A percentile compares a stretch with the other conserved stretches of the same genome.
Evolutionary conservation across 306 rosid species (phyloP).

Genomic region (Prunus armeniaca): DNA sequence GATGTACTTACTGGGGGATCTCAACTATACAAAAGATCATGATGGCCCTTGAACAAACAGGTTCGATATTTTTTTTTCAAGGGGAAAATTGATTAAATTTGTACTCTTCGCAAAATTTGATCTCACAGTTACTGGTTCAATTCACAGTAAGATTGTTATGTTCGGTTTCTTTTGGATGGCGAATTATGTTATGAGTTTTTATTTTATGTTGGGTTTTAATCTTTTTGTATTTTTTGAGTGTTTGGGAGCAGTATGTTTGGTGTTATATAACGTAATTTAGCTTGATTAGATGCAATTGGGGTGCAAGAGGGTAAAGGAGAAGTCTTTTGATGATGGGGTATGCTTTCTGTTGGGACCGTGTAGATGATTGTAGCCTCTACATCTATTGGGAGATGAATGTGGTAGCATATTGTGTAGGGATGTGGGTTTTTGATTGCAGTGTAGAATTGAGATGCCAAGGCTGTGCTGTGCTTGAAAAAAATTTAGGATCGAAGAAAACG

Average conservation of each 20-base stretch:
- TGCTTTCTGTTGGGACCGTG: neutral
- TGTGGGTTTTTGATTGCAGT: neutral
- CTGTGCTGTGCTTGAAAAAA: neutral
- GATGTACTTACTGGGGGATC: slow-evolving; percentile 87
- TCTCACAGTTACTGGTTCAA: slow-evolving; percentile 19
- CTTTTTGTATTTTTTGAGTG: neutral
- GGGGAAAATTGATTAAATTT: neutral
- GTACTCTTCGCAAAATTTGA: neutral
- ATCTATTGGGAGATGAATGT: neutral
- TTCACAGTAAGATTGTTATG: neutral
- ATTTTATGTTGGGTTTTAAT: neutral
- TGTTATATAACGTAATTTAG: neutral
- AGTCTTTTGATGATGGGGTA: neutral
- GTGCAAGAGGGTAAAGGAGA: neutral
- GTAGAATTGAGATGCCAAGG: neutral
- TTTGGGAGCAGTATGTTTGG: neutral
- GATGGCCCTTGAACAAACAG: slow-evolving; percentile 88
- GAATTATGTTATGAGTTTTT: neutral
- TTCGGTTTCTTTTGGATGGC: neutral
- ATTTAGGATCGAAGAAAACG: neutral
- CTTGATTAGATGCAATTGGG: slow-evolving; percentile 1
- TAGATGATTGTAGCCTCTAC: neutral
- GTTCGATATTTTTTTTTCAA: slow-evolving; percentile 20
- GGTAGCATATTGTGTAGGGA: neutral
- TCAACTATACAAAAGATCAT: slow-evolving; percentile 61